A percentile compares a stretch with the other conserved stretches of the same genome.
phyloP scores from a whole-genome alignment of 352 stramenopile species.

The Phytophthora lateralis region DNA sequence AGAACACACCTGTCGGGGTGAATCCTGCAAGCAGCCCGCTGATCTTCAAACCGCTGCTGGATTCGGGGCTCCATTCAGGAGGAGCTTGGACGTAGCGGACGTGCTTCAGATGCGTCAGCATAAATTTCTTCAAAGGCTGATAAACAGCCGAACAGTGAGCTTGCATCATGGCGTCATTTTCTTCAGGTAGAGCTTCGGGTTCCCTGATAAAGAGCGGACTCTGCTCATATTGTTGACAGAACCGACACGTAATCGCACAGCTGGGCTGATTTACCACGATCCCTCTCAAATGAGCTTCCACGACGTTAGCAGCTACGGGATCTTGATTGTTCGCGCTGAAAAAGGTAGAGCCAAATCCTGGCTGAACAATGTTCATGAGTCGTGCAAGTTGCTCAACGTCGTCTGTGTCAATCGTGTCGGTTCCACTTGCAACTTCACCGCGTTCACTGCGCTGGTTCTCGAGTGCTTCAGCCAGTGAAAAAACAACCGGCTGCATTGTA shows the following conservation, averaged over 20 bases:
- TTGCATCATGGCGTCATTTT: constrained; percentile 2
- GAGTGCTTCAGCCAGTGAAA: constrained; percentile 3
- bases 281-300: constrained; percentile 9
- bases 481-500: constrained; percentile 15
- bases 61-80: neutral
- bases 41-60: neutral
- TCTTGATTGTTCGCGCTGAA: neutral
- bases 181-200: neutral
- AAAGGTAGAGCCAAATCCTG: constrained; percentile 1
- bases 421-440: neutral
- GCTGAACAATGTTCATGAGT: constrained; percentile 2
- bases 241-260: constrained; percentile 3
- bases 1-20: neutral
- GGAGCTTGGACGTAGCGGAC: neutral
- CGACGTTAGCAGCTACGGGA: neutral
- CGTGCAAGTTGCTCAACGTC: neutral
- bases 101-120: constrained; percentile 7
- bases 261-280: constrained; percentile 4
- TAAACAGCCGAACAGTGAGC: constrained; percentile 8
- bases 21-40: neutral
- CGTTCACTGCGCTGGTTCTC: neutral
- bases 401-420: neutral
- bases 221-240: constrained; percentile 7
- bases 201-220: constrained; percentile 2
- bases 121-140: constrained; percentile 12